phyloP scores from a whole-genome alignment of 1,139 yeast species.

The Kodamaea alishanica region DNA sequence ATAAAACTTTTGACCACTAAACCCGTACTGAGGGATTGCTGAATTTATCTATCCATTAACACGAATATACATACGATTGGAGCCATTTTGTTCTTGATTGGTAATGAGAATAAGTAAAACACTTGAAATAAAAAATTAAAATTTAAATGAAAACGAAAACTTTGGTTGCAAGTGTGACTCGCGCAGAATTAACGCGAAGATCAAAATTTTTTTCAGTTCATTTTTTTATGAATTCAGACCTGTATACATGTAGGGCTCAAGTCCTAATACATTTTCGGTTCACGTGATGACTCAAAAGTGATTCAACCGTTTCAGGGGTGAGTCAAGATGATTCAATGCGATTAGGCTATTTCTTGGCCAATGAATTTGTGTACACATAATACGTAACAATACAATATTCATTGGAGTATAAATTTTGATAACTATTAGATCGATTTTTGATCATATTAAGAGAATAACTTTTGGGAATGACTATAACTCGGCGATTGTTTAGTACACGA shows the following conservation, averaged over 20 bases:
- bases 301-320: conserved; percentile 1
- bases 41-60: conserved; percentile 10
- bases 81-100: conserved; percentile 56
- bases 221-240: too few relatives aligned
- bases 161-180: not conserved
- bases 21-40: conserved; percentile 35
- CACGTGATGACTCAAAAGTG: conserved; percentile 10
- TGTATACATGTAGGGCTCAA: conserved; percentile 1
- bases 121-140: conserved; percentile 3
- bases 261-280: conserved; percentile 3
- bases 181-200: not conserved
- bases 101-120: conserved; percentile 10
- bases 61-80: conserved; percentile 70
- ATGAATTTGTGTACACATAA: not conserved
- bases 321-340: conserved; percentile 9
- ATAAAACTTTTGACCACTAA: conserved; percentile 12
- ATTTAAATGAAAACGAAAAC: not conserved
- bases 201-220: not conserved
- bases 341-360: not conserved
- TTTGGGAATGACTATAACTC: not conserved
- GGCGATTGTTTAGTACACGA: not conserved
- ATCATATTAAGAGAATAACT: not conserved
- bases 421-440: not conserved
- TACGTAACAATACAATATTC: not conserved
- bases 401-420: not conserved